Conservation (phyloP, 2,329 filamentous ascomycete genomes). For the Botrytis hyacinthi region DNA sequence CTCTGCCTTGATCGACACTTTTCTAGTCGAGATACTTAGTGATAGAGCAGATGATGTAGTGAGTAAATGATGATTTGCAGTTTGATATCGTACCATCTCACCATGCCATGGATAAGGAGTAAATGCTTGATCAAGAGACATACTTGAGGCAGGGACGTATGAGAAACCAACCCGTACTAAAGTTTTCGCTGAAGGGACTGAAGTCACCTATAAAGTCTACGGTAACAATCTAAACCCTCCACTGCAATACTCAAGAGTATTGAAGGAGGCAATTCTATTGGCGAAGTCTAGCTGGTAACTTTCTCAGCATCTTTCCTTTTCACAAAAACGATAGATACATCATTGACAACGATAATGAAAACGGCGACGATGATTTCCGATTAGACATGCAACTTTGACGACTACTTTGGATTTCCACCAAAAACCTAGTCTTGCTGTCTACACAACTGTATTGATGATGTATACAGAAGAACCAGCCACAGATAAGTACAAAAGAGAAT, state of each 20-base stretch:
- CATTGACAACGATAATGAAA: not conserved
- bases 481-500: too few relatives aligned
- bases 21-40: not conserved
- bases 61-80: fast-evolving
- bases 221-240: too few relatives aligned
- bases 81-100: fast-evolving
- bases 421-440: not conserved
- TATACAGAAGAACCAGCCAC: fast-evolving
- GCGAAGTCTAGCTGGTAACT: fast-evolving
- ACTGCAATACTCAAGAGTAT: too few relatives aligned
- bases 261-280: fast-evolving
- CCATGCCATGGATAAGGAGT: too few relatives aligned
- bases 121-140: not conserved
- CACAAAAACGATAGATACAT: not conserved
- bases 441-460: fast-evolving
- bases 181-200: too few relatives aligned
- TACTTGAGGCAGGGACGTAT: too few relatives aligned
- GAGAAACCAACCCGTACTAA: too few relatives aligned
- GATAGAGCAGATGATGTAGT: fast-evolving
- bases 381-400: not conserved
- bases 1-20: not conserved
- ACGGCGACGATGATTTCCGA: not conserved
- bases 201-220: too few relatives aligned
- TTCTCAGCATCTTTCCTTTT: not conserved
- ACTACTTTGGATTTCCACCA: not conserved